Evolutionary conservation across 2,329 filamentous ascomycete species (phyloP), one percentile per base, ranked within the genome.

Genomic region (Penicillium sumatraense): DNA sequence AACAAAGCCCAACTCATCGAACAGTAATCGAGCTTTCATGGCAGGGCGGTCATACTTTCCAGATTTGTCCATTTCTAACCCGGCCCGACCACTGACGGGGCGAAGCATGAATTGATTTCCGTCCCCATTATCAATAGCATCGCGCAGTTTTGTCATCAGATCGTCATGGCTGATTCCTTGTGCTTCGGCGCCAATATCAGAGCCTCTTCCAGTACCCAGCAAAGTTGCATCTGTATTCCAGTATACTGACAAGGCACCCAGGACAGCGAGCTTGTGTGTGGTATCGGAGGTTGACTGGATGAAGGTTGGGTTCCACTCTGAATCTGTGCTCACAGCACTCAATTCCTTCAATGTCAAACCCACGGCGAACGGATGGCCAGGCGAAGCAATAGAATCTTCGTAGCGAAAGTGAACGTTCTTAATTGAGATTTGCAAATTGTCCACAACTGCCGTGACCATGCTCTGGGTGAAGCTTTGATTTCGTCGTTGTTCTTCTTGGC

Each of bases 351-450:
- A 84, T 0, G 93, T 99, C 57, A 99, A 72, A 46, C 96, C 95
- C 5, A 96, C 84, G 5, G 95, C 91, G 67, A 99, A 99, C 0
- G 96, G 93, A 72, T 99, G 95, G 1, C 92, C 93, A 0, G 93
- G 93, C 9, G 93, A 90, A 18, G 95, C 96, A 67, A 99, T 91
- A 13, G 93, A 93, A 76, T 99, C 95, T 76, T 99, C 95, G 75
- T 99, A 99, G 66, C 95, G 90, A 61, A 99, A 86, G 73, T 99
- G 95, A 57, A 99, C 96, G 72, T 98, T 99, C 81, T 96, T 98
- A 75, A 99, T 88, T 21, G 90, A 95, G 66, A 99, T 91, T 75
- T 99, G 95, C 36, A 99, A 82, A 69, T 99, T 99, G 81, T 99
- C 95, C 70, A 98, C 91, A 69, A 99, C 96, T 66, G 96, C 96